phyloP scores from a whole-genome alignment of 495 filamentous ascomycete genomes.

The Podospora pseudoanserina region DNA sequence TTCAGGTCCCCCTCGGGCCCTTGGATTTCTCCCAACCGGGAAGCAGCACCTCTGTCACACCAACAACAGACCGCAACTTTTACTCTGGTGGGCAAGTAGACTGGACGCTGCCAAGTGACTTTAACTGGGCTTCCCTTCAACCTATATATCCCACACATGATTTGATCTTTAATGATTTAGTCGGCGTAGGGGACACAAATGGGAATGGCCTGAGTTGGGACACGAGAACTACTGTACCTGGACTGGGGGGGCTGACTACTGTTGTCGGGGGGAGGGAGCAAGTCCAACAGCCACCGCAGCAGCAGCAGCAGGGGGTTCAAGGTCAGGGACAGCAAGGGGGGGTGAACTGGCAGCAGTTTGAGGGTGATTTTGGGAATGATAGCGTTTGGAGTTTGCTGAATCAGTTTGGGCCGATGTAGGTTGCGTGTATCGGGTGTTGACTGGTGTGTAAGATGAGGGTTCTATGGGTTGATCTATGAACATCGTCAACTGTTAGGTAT shows the following conservation, averaged over 20 bases:
- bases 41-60: background rate
- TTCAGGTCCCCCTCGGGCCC: background rate
- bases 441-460: too few relatives aligned
- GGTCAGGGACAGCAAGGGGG: background rate
- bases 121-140: conserved; percentile 46
- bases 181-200: background rate
- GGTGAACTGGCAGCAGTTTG: conserved; percentile 31
- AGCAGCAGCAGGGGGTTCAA: background rate
- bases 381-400: conserved; percentile 54
- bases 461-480: too few relatives aligned
- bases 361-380: conserved; percentile 50
- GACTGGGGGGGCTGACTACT: background rate
- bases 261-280: background rate
- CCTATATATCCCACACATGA: conserved; percentile 55
- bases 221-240: background rate
- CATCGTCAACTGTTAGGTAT: too few relatives aligned
- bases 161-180: conserved; percentile 22
- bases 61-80: background rate
- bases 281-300: background rate
- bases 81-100: conserved; percentile 1
- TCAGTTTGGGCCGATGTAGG: conserved; percentile 28
- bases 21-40: background rate
- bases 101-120: conserved; percentile 34
- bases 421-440: too few relatives aligned
- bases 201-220: background rate